A percentile compares a stretch with the other conserved stretches of the same genome.
phyloP scores from a whole-genome alignment of 108 stramenopile species.

The Nitzschia inconspicua region DNA sequence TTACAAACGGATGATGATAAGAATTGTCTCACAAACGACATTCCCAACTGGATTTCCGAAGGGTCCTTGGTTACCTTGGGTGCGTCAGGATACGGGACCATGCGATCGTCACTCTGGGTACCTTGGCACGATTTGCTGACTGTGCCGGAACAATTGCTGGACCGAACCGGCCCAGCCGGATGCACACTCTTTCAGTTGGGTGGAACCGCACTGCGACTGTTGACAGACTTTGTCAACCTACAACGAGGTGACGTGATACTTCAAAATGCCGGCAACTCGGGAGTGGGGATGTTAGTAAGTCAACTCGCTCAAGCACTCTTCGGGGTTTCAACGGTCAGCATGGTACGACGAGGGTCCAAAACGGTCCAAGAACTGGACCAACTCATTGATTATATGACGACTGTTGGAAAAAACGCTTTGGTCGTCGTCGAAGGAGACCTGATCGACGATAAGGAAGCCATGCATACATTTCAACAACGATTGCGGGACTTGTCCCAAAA shows the following conservation, averaged over 20 bases:
- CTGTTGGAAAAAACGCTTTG: slow-evolving; percentile 20
- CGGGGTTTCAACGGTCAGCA: slow-evolving; percentile 22
- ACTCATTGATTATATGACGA: slow-evolving; percentile 19
- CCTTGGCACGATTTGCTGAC: slow-evolving; percentile 8
- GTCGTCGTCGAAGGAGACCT: slow-evolving; percentile 38
- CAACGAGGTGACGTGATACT: slow-evolving; percentile 27
- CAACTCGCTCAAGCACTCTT: slow-evolving; percentile 25
- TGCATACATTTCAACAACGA: slow-evolving; percentile 8
- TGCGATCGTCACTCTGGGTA: slow-evolving; percentile 38
- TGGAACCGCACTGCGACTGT: slow-evolving; percentile 46
- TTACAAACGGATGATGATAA: no score
- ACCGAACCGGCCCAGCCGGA: slow-evolving; percentile 19
- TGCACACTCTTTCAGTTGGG: slow-evolving; percentile 36
- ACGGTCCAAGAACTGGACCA: slow-evolving; percentile 17
- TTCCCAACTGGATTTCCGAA: not conserved
- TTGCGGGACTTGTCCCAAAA: slow-evolving; percentile 16
- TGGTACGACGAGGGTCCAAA: slow-evolving; percentile 34
- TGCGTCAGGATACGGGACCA: slow-evolving; percentile 39
- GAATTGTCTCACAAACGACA: no score
- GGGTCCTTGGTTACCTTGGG: slow-evolving; percentile 39
- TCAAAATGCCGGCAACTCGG: slow-evolving; percentile 60
- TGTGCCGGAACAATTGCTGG: slow-evolving; percentile 4
- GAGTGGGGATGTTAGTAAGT: slow-evolving; percentile 43
- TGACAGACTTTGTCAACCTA: slow-evolving; percentile 21
- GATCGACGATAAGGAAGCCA: slow-evolving; percentile 1